Base-by-base conservation (phyloP, 1,139 yeast species). In the Yamadazyma taylorii region DNA sequence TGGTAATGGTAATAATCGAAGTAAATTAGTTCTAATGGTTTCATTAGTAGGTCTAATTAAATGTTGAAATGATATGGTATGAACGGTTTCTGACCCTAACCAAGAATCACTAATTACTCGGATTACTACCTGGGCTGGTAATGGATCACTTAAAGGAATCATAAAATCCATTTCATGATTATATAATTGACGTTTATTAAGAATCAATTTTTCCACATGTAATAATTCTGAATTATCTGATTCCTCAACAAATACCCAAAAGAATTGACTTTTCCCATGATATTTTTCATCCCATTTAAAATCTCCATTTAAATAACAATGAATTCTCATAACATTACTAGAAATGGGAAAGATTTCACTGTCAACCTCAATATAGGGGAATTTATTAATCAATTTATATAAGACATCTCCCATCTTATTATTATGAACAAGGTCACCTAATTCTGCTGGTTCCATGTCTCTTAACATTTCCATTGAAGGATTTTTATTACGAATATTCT, bases 311-410 rank as follows among this genome's bases (percentile, higher is more conserved):
- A 92, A 63, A 15, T 64, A 66, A 1, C 87, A 73, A 53, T 85
- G 89, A 21, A 92, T 78, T 40, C 96, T 69, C 79, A 92, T 78
- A 5, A 94, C 97, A 51, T 81, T 85, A 14, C 79, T 73, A 0
- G 98, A 88, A 24, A 94, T 82, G 0, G 99, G 98, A 45, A 87
- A 86, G n/a, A 89, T 80, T 43, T 86, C 95, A 3, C 92, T 84
- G 25, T 81, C 85, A 31, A 92, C 68, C 14, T 74, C 69, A 33
- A 94, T 61, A 24, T 71, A 70, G 0, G 99, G 99, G 49, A 94
- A 86, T 40, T 83, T 66, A 3, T 82, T 81, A 25, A 88, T 66
- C 32, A 85, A 58, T 27, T 75, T 74, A 47, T 78, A 78, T 11
- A 94, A 55, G 3, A 72, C 71, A 11, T 66, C 56, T 0, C 97